Percentiles rank a stretch among this genome's conserved stretches.
These are phyloP conservation scores for Durotheca rogersii DNA, from an alignment of 495 filamentous ascomycete genomes.

Conservation along the genomic window DNA sequence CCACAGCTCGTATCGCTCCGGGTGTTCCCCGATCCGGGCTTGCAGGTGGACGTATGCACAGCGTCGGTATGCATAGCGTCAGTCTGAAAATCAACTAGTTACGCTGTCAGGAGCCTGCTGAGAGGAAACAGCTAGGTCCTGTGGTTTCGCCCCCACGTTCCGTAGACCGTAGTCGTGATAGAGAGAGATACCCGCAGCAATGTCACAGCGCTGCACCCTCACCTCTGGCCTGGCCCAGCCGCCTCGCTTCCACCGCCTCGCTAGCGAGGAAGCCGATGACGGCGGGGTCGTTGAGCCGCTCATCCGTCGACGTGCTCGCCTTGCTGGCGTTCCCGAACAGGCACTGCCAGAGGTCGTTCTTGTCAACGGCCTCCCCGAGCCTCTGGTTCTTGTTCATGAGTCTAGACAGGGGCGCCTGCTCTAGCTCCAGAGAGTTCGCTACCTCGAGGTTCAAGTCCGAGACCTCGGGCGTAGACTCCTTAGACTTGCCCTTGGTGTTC, in stretches of 20 bases:
- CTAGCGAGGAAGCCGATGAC: constrained; percentile 21
- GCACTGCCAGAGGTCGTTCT: constrained; percentile 86
- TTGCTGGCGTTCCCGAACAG: constrained; percentile 62
- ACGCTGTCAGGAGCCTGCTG: too few relatives aligned
- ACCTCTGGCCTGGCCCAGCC: background rate
- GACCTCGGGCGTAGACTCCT: constrained; percentile 35
- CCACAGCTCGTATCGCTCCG: too few relatives aligned
- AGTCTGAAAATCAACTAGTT: too few relatives aligned
- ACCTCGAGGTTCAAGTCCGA: constrained; percentile 66
- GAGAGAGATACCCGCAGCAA: too few relatives aligned
- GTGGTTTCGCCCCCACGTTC: too few relatives aligned
- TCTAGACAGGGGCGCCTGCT: constrained; percentile 64
- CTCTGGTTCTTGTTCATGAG: constrained; percentile 67
- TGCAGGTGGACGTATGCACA: too few relatives aligned
- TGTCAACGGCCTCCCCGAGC: constrained; percentile 77
- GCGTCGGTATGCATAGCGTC: too few relatives aligned
- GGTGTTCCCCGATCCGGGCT: too few relatives aligned
- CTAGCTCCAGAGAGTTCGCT: constrained; percentile 80
- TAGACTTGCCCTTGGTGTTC: constrained; percentile 36
- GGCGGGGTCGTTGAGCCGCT: constrained; percentile 1
- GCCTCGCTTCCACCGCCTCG: constrained; percentile 11
- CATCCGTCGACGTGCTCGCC: background rate
- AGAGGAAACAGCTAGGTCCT: too few relatives aligned
- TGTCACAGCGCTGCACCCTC: too few relatives aligned
- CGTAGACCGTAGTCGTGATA: too few relatives aligned